Evolutionary conservation across 2,329 filamentous ascomycete species (phyloP), one percentile per base, ranked within the genome.

Genomic region (Diaporthe ilicicola): DNA sequence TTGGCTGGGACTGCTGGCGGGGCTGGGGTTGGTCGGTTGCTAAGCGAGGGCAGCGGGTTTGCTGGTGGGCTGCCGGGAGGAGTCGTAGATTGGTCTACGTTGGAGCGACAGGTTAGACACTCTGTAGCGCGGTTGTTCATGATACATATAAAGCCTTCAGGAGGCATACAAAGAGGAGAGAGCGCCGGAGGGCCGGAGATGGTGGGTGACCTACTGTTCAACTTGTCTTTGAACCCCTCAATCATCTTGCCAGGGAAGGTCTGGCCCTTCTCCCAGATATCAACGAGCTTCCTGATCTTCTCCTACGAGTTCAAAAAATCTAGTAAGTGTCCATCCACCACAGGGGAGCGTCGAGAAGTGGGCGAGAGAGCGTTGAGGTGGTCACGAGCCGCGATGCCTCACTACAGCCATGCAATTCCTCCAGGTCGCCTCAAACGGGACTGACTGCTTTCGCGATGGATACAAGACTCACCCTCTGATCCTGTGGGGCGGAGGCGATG

Each of bases 241-340:
- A 99, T 89, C 90, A 97, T 92, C 67, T 91, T 82, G 51, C 87
- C 81, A 32, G 96, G 94, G 81, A 99, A 98, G 27, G 95, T 98
- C 79, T 93, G 92, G 74, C 94, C 94, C 79, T 96, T 96, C 81
- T 98, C 95, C 96, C 96, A 99, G 76, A 99, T 99, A 80, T 97
- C 95, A 83, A 98, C 86, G 76, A 99, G 89, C 82, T 98, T 98
- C 80, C 88, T 91, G 82, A 98, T 95, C 86, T 98, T 98, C 81
- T 97, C 94, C 93, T 96, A 92, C 86, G 91, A 80, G 75, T 79
- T 74, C 78, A 76, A 76, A 32, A 75, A 76, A n/a, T 29, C 76
- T 79, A 78, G 85, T 87, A 80, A 82, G 82, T 80, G 74, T 74
- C 44, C 71, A 51, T 66, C 74, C 69, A 76, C 74, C 72, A 72